Base-by-base conservation (phyloP, 108 stramenopile species). In the Cyclotella distinguenda region DNA sequence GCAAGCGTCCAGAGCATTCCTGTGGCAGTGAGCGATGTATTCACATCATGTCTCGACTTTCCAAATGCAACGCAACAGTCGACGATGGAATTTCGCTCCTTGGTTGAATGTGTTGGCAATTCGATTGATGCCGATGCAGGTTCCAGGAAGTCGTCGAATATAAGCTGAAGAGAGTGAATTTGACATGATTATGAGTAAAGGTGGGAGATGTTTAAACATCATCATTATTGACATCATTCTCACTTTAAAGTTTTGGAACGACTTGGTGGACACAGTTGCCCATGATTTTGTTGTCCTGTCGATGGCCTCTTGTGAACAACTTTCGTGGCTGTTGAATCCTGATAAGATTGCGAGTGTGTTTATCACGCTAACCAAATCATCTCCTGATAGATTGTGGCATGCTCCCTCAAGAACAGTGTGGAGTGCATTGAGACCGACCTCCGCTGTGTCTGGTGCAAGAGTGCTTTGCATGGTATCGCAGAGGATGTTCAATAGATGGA, bases 1-100 rank as follows among this genome's bases (percentile, higher is more conserved):
- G 88, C 89, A 33, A 95, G 84, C n/a, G 86, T 79, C 89, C 90
- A 91, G 5, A 91, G 66, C 51, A 91, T 81, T 42, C 91, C 93
- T 53, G 88, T 92, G n/a, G 94, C 89, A 9, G 95, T 95, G 33
- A 96, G 83, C 25, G 89, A 86, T 6, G 93, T 93, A 66, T 96
- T 96, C 35, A 96, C 84, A 77, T 95, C 93, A 47, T 94, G 90
- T 36, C 72, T 59, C 27, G 94, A 91, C 8, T 64, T 84, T 6
- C 88, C 94, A 78, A 94, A 96, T 18, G 90, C 75, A 0, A 80
- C 88, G 49, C 90, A 92, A 62, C 95, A 96, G 50, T 90, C 82
- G 13, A 96, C 62, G 13, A 93, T 71, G 25, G 83, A 62, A 11
- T 64, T 67, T 56, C 85, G 77, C 64, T 83, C 66, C 21, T 49